Base-by-base conservation (phyloP, 306 rosid genomes). In the Begonia loranthoides region DNA sequence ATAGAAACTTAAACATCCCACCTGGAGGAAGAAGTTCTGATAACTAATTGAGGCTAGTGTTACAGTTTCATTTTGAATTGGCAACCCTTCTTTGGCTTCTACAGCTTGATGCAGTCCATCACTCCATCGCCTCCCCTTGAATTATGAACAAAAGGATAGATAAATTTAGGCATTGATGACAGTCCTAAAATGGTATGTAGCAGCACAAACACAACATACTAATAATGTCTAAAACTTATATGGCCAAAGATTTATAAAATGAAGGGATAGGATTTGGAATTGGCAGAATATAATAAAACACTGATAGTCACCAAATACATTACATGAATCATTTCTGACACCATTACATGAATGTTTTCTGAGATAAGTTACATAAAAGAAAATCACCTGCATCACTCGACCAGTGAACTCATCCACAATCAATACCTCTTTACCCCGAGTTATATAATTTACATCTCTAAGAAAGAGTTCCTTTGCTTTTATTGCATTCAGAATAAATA, bases 41-140 rank as follows among this genome's bases (percentile, higher is more conserved):
- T 90, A 90, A 65, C 97, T 82, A 71, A 90, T 90, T 55, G 97
- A 90, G 62, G 97, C 95, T 78, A 90, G 66, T 10, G 97, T 85
- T 56, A 90, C 81, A 45, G 95, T 90, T 83, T 90, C 97, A 69
- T 82, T 90, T 74, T 90, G 97, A 64, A 85, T 81, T 17, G 97
- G 95, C 52, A 90, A 53, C 65, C 86, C 82, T 82, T 90, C 97
- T 78, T 90, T 90, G 58, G 97, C 97, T 83, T 90, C 97, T 56
- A 90, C 95, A 43, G 97, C 97, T 76, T 90, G 97, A 77, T 85
- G 97, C 70, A 90, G 95, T 63, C 97, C 95, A 56, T 90, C 97
- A 73, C 97, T 90, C 97, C 97, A 90, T 73, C 95, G 73, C 78
- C 97, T 79, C 60, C 95, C 97, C 97, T 90, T 17, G 17, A 50